Evolutionary conservation across 257 asterid species (phyloP), one percentile per base, ranked within the genome.

Genomic region (Thymus mandschuricus): DNA sequence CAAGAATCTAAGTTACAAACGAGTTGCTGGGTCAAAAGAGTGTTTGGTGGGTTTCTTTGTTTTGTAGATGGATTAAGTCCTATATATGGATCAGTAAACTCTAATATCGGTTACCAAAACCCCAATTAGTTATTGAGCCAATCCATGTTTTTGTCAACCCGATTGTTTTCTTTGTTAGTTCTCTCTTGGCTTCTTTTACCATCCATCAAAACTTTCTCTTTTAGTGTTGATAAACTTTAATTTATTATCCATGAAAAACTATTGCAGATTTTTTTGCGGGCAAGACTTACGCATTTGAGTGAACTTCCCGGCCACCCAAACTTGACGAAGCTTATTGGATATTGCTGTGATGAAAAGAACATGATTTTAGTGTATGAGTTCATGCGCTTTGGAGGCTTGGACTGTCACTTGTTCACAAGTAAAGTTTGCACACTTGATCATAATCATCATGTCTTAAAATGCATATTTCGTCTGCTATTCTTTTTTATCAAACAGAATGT

Each of bases 281-380:
- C 0, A 1, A 41, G 29, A 9, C 27, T 56, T 8, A 43, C 29
- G 12, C 10, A 43, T 29, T 13, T 69, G 48, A 69, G 66, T 56
- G 0, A 51, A 51, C 10, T 7, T 2, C 45, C 45, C 34, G 56
- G 2, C 35, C 74, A 69, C 8, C 74, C 74, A 2, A 56, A 69
- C 33, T 43, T 69, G 65, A 57, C 43, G 10, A 43, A 56, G 12
- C 74, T 56, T 57, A 60, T 71, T 27, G 76, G 70, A 28, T 60
- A 38, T 71, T 27, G 76, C 76, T 38, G 3, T 4, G 56, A 61
- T 33, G 12, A 4, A 51, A 69, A 40, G 12, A 4, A 6, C 54
- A 62, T 1, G 56, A 50, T 72, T 51, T 28, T 61, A 15, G 70
- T 72, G 3, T 62, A 62, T 35, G 56, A 72, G 70, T 72, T 38